Percentiles rank a stretch among this genome's conserved stretches.
phyloP scores from a whole-genome alignment of 768 basidiomycete species.

The Rhodotorula toruloides region DNA sequence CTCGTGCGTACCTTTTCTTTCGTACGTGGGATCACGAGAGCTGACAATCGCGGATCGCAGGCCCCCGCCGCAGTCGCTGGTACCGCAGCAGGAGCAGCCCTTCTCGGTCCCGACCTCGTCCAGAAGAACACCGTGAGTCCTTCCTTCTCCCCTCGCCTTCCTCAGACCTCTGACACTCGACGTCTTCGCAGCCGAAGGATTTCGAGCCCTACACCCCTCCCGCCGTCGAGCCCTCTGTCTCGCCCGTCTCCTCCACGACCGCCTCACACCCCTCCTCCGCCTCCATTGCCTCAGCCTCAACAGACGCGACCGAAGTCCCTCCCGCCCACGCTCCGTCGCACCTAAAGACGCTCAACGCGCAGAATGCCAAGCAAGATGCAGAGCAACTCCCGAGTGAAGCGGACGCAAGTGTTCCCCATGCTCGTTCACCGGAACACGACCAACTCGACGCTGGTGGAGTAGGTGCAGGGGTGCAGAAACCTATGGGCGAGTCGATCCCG shows the following conservation, averaged over 20 bases:
- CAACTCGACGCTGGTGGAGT: neutral
- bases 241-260: neutral
- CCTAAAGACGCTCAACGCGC: constrained; percentile 5
- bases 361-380: neutral
- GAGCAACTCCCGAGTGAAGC: neutral
- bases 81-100: neutral
- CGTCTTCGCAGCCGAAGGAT: neutral
- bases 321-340: constrained; percentile 2
- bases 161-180: too few species aligned
- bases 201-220: constrained; percentile 26
- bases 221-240: neutral
- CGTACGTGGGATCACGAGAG: too few species aligned
- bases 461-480: neutral
- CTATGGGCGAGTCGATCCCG: neutral
- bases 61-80: constrained; percentile 1
- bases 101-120: neutral
- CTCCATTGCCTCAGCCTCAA: neutral
- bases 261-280: too few species aligned
- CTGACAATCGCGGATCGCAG: constrained; percentile 3
- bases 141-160: neutral
- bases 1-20: neutral
- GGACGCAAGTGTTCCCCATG: neutral
- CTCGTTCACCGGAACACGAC: too few species aligned
- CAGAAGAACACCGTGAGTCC: neutral
- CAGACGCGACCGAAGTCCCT: neutral